Percentiles rank a stretch among this genome's conserved stretches.
Conservation (phyloP, 768 basidiomycete genomes). For the Dentipellis sp. region DNA sequence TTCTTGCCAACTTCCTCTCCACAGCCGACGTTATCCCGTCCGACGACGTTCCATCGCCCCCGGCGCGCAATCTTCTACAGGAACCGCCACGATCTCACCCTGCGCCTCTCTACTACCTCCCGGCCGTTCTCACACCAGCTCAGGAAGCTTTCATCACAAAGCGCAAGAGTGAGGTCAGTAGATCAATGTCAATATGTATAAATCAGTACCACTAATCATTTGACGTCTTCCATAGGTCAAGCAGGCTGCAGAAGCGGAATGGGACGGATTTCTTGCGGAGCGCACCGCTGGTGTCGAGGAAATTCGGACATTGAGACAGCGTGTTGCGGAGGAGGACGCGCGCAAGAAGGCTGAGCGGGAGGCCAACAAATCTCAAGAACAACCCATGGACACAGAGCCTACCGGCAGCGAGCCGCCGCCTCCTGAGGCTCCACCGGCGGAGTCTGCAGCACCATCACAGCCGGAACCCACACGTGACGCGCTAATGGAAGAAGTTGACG, state of each 20-base stretch:
- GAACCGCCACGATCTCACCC: conserved; percentile 57
- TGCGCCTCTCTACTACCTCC: conserved; percentile 71
- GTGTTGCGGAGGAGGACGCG: conserved; percentile 58
- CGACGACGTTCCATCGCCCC: conserved; percentile 21
- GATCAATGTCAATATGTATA: neutral
- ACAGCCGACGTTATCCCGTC: conserved; percentile 60
- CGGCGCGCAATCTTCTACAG: conserved; percentile 29
- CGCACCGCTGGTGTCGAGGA: conserved; percentile 50
- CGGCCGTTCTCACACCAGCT: conserved; percentile 52
- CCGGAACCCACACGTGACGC: conserved; percentile 1
- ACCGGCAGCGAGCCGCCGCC: neutral
- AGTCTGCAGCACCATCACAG: conserved; percentile 1
- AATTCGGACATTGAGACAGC: conserved; percentile 49
- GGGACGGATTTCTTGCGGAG: conserved; percentile 55
- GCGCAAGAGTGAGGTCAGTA: conserved; percentile 53
- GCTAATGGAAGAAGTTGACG: conserved; percentile 14
- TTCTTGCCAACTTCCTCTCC: conserved; percentile 64
- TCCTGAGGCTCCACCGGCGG: conserved; percentile 1
- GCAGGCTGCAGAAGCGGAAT: conserved; percentile 60
- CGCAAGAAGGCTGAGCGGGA: conserved; percentile 35
- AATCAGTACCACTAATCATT: neutral
- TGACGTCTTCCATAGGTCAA: conserved; percentile 33
- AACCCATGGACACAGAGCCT: conserved; percentile 16
- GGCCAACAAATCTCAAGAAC: conserved; percentile 24
- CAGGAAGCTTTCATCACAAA: conserved; percentile 60